These are phyloP conservation scores for Neonectria coccinea DNA, from an alignment of 2,329 filamentous ascomycete genomes.

Conservation along the genomic window DNA sequence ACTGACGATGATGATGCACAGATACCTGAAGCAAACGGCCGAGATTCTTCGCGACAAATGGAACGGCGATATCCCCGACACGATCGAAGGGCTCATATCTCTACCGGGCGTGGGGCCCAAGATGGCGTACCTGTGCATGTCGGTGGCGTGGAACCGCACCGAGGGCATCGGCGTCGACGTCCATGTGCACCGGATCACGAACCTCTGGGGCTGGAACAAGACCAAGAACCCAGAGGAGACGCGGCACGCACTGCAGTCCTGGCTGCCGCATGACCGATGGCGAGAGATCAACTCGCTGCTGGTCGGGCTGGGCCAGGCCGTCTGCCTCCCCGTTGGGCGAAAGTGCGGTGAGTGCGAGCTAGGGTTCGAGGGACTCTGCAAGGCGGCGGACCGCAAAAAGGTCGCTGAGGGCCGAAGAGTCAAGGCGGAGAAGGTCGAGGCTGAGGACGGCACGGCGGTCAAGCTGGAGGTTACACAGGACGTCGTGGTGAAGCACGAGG, in stretches of 20 bases:
- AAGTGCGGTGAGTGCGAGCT: conserved; percentile 89
- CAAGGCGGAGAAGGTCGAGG: conserved; percentile 47
- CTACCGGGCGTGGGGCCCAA: conserved; percentile 93
- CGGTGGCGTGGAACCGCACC: conserved; percentile 72
- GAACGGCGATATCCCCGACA: conserved; percentile 82
- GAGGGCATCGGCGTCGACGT: conserved; percentile 93
- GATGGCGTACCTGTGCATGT: conserved; percentile 92
- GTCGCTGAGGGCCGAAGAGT: conserved; percentile 67
- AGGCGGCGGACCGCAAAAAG: conserved; percentile 74
- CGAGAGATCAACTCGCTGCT: conserved; percentile 92
- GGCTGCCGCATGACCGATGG: conserved; percentile 88
- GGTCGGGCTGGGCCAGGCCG: conserved; percentile 88
- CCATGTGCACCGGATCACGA: conserved; percentile 94
- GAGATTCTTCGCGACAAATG: conserved; percentile 77
- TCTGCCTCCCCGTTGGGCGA: conserved; percentile 83
- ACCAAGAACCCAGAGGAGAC: conserved; percentile 87
- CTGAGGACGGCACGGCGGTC: conserved; percentile 35
- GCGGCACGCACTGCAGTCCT: conserved; percentile 77
- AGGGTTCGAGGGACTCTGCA: conserved; percentile 80
- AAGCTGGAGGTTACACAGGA: conserved; percentile 41
- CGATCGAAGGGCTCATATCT: conserved; percentile 78
- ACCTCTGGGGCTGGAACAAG: conserved; percentile 92
- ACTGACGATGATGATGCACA: conserved; percentile 42
- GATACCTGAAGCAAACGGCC: conserved; percentile 79
- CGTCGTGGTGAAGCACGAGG: conserved; percentile 34